Evolutionary conservation across 2,329 filamentous ascomycete species (phyloP).

Genomic region (Whalleya microplaca): DNA sequence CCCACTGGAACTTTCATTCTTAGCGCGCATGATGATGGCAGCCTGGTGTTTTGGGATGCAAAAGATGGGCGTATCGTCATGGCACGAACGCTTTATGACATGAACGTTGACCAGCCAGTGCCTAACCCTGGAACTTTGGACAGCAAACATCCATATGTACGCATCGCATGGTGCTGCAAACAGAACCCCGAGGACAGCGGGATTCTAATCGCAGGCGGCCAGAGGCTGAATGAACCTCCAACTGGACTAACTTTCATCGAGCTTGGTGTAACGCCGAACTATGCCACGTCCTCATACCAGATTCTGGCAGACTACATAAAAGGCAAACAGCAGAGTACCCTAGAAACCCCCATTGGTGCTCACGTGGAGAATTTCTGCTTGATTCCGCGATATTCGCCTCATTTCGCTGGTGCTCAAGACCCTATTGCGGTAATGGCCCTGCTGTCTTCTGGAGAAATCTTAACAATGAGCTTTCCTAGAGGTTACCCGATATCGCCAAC

Average conservation of each 20-base stretch:
- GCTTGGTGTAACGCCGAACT: conserved; percentile 84
- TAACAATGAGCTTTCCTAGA: conserved; percentile 89
- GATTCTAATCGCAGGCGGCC: conserved; percentile 82
- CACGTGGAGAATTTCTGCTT: conserved; percentile 81
- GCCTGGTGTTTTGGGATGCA: conserved; percentile 90
- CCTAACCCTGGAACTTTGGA: conserved; percentile 54
- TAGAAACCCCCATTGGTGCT: conserved; percentile 77
- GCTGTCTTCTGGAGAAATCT: conserved; percentile 82
- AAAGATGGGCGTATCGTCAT: conserved; percentile 85
- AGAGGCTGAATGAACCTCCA: conserved; percentile 65
- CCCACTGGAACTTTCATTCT: conserved; percentile 89
- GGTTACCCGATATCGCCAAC: conserved; percentile 90
- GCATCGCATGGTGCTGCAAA: conserved; percentile 92
- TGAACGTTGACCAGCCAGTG: conserved; percentile 71
- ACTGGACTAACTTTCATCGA: conserved; percentile 90
- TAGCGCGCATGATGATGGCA: conserved; percentile 88
- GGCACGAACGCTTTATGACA: conserved; percentile 78
- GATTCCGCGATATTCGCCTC: conserved; percentile 79
- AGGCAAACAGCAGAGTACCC: conserved; percentile 70
- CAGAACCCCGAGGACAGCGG: conserved; percentile 92
- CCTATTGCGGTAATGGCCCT: conserved; percentile 83
- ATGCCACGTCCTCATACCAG: conserved; percentile 91
- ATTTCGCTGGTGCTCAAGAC: conserved; percentile 87
- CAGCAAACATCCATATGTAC: conserved; percentile 74
- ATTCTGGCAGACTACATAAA: conserved; percentile 77